Evolutionary conservation across 139 green algal genomes (phyloP).

Genomic region (Volvox reticuliferus): DNA sequence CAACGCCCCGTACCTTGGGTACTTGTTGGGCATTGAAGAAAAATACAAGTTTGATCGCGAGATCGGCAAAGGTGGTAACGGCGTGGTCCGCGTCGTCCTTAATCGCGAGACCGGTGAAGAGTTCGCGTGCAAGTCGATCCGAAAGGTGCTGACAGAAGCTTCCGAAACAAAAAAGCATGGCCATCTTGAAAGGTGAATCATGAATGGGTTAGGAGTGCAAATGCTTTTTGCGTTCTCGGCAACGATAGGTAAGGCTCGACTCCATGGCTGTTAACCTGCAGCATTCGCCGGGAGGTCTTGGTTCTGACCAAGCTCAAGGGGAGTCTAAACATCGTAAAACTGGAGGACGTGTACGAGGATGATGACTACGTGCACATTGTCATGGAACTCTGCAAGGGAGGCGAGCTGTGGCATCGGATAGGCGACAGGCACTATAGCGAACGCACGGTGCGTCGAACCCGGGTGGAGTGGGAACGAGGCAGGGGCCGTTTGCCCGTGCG

Average conservation of each 20-base stretch:
- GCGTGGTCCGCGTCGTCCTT: slow-evolving; percentile 47
- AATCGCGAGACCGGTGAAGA: slow-evolving; percentile 64
- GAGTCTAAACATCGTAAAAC: slow-evolving; percentile 83
- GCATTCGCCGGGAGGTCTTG: slow-evolving; percentile 71
- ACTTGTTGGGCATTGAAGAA: neutral
- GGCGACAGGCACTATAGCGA: slow-evolving; percentile 68
- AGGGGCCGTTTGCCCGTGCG: neutral
- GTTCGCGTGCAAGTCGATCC: slow-evolving; percentile 87
- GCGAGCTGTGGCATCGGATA: slow-evolving; percentile 84
- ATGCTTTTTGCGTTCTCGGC: too few species aligned
- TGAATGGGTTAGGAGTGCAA: too few species aligned
- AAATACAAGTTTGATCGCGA: neutral
- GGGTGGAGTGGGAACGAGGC: neutral
- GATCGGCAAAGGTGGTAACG: slow-evolving; percentile 60
- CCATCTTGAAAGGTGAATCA: slow-evolving; percentile 67
- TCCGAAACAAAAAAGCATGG: slow-evolving; percentile 70
- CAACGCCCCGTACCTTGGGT: neutral
- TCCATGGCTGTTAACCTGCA: neutral
- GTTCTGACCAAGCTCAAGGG: slow-evolving; percentile 80
- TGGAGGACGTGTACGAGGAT: slow-evolving; percentile 86
- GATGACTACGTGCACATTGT: slow-evolving; percentile 84
- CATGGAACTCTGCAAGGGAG: slow-evolving; percentile 87
- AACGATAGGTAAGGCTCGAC: too few species aligned
- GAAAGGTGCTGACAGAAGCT: slow-evolving; percentile 70
- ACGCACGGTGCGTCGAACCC: slow-evolving; percentile 56